Percentiles rank a stretch among this genome's conserved stretches.
phyloP scores from a whole-genome alignment of 305 asterid genomes.

The Solanum hybrid region DNA sequence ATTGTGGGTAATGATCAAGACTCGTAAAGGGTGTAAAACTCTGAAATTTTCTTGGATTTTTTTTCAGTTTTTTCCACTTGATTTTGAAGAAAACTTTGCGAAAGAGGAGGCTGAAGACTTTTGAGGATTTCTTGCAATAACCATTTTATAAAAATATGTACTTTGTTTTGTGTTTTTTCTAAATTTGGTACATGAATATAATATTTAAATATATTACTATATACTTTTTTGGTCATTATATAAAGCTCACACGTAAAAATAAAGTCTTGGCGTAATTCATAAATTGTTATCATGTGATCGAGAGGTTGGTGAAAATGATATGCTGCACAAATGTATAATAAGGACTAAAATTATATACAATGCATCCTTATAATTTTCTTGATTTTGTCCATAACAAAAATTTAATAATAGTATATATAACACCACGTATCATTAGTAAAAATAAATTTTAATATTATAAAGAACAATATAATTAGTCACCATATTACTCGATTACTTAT shows the following conservation, averaged over 20 bases:
- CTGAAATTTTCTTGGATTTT: background rate
- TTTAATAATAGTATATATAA: background rate
- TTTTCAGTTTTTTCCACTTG: background rate
- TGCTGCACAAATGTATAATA: background rate
- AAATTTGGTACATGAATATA: background rate
- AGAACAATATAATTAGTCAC: too few species aligned
- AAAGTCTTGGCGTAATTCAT: too few species aligned
- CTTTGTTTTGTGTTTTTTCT: background rate
- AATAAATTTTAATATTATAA: too few species aligned
- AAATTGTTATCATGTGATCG: background rate
- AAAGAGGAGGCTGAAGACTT: background rate
- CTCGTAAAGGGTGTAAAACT: background rate
- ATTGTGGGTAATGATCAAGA: constrained; percentile 14
- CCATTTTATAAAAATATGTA: background rate
- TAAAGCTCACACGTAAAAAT: background rate
- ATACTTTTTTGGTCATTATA: background rate
- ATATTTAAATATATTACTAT: background rate
- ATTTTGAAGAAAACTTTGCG: background rate
- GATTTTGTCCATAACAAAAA: background rate
- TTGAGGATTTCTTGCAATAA: background rate
- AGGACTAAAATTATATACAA: background rate
- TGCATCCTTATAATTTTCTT: fast-evolving
- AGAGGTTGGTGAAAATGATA: too few species aligned
- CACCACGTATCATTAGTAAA: too few species aligned
- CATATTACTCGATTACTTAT: background rate